Evolutionary conservation across 345 rosid species (phyloP).

Genomic region (Euphorbia peplus): DNA sequence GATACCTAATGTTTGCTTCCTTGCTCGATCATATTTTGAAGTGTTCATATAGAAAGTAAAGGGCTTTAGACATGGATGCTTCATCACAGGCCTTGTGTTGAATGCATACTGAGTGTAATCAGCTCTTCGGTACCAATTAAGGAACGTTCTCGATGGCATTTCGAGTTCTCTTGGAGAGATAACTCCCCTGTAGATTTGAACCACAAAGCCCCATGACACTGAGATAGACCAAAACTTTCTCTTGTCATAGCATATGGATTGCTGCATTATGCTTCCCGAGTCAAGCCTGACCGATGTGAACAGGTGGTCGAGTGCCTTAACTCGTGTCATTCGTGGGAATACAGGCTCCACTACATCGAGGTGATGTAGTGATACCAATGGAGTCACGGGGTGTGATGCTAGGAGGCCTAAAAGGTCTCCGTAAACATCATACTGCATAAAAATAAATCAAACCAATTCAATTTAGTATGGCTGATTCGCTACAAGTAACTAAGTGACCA

Average conservation of each 20-base stretch:
- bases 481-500: too few species aligned
- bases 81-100: slow-evolving; percentile 73
- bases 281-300: slow-evolving; percentile 55
- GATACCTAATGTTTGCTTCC: slow-evolving; percentile 55
- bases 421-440: slow-evolving; percentile 69
- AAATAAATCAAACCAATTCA: too few species aligned
- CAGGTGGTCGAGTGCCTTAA: slow-evolving; percentile 49
- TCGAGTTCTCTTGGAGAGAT: slow-evolving; percentile 87
- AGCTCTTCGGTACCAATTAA: slow-evolving; percentile 68
- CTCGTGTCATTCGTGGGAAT: slow-evolving; percentile 55
- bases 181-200: slow-evolving; percentile 65
- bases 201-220: slow-evolving; percentile 80
- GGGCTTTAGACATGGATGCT: slow-evolving; percentile 73
- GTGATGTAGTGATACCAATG: slow-evolving; percentile 76
- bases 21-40: slow-evolving; percentile 42
- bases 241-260: slow-evolving; percentile 73
- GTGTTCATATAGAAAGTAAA: slow-evolving; percentile 59
- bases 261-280: slow-evolving; percentile 75
- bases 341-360: slow-evolving; percentile 73
- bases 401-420: slow-evolving; percentile 72
- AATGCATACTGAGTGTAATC: slow-evolving; percentile 78
- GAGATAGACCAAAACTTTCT: slow-evolving; percentile 66
- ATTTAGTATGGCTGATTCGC: too few species aligned
- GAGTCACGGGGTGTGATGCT: slow-evolving; percentile 73
- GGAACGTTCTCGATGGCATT: slow-evolving; percentile 80